Conservation (phyloP, 23 red algal genomes). For the Gracilaria vermiculophylla region DNA sequence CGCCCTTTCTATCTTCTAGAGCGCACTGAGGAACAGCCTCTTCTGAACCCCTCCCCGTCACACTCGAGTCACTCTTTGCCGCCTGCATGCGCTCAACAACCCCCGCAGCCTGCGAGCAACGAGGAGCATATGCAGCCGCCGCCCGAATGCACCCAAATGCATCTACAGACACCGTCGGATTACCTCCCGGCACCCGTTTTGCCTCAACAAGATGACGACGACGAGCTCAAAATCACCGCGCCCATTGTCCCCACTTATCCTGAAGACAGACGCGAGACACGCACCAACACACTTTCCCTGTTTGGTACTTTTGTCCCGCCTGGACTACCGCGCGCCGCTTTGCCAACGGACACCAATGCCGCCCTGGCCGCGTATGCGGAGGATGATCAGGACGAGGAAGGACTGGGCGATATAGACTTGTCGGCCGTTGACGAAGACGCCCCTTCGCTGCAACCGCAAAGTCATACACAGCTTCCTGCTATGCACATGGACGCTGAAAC, state of each 20-base stretch:
- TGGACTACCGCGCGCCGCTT: not conserved
- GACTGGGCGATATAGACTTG: not conserved
- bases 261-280: not conserved
- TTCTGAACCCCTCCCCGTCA: not conserved
- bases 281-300: not conserved
- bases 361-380: not conserved
- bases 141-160: too few relatives aligned
- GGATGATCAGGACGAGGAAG: not conserved
- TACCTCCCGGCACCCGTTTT: too few relatives aligned
- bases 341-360: not conserved
- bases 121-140: too few relatives aligned
- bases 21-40: not conserved
- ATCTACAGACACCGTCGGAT: too few relatives aligned
- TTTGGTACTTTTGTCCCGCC: not conserved
- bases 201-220: not conserved
- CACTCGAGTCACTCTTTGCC: not conserved
- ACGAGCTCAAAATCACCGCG: not conserved
- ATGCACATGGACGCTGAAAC: slow-evolving; percentile 28
- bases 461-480: not conserved
- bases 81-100: not conserved
- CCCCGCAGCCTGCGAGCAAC: not conserved
- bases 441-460: not conserved
- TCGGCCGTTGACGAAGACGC: not conserved
- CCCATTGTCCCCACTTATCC: not conserved
- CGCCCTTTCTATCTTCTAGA: not conserved